Percentiles rank a stretch among this genome's conserved stretches.
These are phyloP conservation scores for Globisporangium megalacanthum DNA, from an alignment of 352 stramenopile genomes.

Conservation along the genomic window DNA sequence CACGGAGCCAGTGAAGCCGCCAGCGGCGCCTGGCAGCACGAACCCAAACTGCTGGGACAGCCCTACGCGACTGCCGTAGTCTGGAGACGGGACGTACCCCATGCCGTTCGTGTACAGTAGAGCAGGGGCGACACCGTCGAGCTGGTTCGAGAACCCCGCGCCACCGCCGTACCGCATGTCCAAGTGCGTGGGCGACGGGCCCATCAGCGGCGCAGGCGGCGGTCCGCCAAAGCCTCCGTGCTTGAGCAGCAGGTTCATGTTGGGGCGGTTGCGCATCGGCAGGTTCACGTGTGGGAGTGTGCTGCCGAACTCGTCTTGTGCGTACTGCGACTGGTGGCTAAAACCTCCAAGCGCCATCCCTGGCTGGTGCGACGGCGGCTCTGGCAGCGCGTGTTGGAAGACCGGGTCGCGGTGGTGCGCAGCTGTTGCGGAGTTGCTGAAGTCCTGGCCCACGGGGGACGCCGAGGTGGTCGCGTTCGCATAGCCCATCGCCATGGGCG, in stretches of 20 bases:
- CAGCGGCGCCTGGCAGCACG: slow-evolving; percentile 7
- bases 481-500: slow-evolving; percentile 29
- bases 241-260: slow-evolving; percentile 34
- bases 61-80: slow-evolving; percentile 20
- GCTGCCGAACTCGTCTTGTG: slow-evolving; percentile 14
- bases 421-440: background rate
- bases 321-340: slow-evolving; percentile 36
- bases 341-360: slow-evolving; percentile 13
- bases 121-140: slow-evolving; percentile 11
- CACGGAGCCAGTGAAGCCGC: slow-evolving; percentile 18
- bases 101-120: slow-evolving; percentile 25
- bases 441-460: slow-evolving; percentile 1
- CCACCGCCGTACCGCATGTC: slow-evolving; percentile 7
- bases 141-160: slow-evolving; percentile 15
- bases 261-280: slow-evolving; percentile 49
- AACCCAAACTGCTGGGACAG: slow-evolving; percentile 20
- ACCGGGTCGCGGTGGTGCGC: slow-evolving; percentile 7
- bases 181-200: slow-evolving; percentile 7
- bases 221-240: slow-evolving; percentile 26
- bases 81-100: slow-evolving; percentile 22
- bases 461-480: slow-evolving; percentile 9
- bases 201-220: slow-evolving; percentile 19
- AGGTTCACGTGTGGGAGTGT: slow-evolving; percentile 45
- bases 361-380: slow-evolving; percentile 2
- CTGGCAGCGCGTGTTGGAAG: slow-evolving; percentile 8